Conservation (phyloP, 306 rosid genomes). For the Hippophae rhamnoides region DNA sequence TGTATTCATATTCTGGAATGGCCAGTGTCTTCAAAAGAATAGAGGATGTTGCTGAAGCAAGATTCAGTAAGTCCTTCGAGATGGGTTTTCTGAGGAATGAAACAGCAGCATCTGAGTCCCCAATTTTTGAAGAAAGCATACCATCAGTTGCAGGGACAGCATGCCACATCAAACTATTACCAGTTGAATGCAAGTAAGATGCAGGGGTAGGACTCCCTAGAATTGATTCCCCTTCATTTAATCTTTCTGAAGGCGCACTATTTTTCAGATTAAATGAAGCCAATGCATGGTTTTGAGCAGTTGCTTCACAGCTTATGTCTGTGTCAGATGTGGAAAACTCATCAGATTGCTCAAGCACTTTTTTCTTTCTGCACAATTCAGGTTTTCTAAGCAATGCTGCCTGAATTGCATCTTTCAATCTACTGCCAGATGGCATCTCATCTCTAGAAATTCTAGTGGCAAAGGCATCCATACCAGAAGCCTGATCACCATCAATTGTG, state of each 20-base stretch:
- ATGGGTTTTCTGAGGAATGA: constrained; percentile 31
- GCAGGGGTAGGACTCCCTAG: constrained; percentile 28
- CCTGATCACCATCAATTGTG: constrained; percentile 25
- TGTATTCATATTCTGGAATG: constrained; percentile 67
- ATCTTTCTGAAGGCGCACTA: constrained; percentile 35
- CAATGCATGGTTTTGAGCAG: constrained; percentile 32
- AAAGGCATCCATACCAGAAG: constrained; percentile 37
- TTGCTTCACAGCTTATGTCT: constrained; percentile 35
- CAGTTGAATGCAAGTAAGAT: constrained; percentile 23
- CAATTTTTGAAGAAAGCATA: constrained; percentile 23
- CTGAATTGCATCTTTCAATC: constrained; percentile 70
- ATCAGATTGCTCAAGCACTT: constrained; percentile 37
- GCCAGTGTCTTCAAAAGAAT: constrained; percentile 35
- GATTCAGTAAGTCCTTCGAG: constrained; percentile 31
- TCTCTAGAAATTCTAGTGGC: constrained; percentile 41
- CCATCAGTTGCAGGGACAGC: constrained; percentile 21
- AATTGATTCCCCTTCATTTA: constrained; percentile 23
- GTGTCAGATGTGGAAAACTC: constrained; percentile 33
- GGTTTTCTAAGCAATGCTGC: constrained; percentile 77
- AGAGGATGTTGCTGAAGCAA: constrained; percentile 23
- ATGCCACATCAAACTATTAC: constrained; percentile 29
- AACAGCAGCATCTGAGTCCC: constrained; percentile 25
- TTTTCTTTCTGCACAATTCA: constrained; percentile 60
- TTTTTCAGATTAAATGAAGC: constrained; percentile 35
- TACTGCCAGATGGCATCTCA: constrained; percentile 41